Percentiles rank a stretch among this genome's conserved stretches.
Conservation (phyloP, 2,329 filamentous ascomycete genomes). For the Cordyceps cicadae region DNA sequence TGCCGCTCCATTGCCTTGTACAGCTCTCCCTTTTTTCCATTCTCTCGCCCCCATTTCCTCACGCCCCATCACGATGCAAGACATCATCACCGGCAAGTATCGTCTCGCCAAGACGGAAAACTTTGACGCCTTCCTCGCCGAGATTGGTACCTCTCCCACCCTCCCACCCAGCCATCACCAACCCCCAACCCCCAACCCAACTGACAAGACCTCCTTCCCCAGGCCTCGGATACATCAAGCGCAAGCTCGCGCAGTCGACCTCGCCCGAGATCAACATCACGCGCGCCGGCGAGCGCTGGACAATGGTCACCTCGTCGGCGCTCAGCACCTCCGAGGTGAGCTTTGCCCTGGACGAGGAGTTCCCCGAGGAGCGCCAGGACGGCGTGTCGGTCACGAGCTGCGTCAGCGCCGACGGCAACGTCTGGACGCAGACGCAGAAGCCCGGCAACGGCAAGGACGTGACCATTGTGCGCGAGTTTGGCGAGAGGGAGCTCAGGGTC, state of each 20-base stretch:
- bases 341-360: constrained; percentile 10
- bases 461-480: constrained; percentile 7
- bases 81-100: constrained; percentile 10
- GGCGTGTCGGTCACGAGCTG: constrained; percentile 11
- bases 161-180: neutral
- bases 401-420: constrained; percentile 6
- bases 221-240: constrained; percentile 12
- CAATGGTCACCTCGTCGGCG: constrained; percentile 8
- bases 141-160: constrained; percentile 1
- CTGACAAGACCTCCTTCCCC: neutral
- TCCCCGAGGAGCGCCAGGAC: constrained; percentile 10
- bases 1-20: too few relatives aligned
- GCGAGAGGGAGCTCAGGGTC: constrained; percentile 4
- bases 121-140: constrained; percentile 10
- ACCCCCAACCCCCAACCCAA: too few relatives aligned
- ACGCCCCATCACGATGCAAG: neutral
- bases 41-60: neutral
- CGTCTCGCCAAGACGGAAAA: constrained; percentile 11
- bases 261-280: constrained; percentile 9
- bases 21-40: neutral
- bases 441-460: constrained; percentile 9
- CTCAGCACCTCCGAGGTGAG: constrained; percentile 5
- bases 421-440: constrained; percentile 11
- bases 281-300: constrained; percentile 9
- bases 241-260: constrained; percentile 11